Evolutionary conservation across 768 basidiomycete species (phyloP), one percentile per base, ranked within the genome.

Genomic region (Boletus eberwhitei): DNA sequence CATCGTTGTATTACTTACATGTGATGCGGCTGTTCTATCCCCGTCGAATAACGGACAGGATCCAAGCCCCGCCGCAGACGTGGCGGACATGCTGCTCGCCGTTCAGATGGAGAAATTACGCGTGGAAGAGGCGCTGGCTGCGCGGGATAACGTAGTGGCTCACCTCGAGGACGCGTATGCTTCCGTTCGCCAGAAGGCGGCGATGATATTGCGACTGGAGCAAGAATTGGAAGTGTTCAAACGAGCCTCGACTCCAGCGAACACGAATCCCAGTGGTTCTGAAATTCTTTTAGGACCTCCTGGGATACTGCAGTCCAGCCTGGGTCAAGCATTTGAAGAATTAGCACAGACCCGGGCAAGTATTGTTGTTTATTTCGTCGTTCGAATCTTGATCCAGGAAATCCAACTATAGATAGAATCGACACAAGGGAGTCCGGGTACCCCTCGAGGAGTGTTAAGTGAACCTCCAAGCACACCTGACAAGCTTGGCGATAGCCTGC

Each of bases 151-250:
- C 31, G 80, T 78, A 16, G 79, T 86, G 2, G 70, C 78, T 39
- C 80, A 80, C 31, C 77, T 90, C 13, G 74, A 79, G 32, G 78
- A 82, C 43, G 85, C 85, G 11, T 86, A 83, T 62, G 65, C 72
- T 14, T 82, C 83, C 0, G 72, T 88, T 59, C 78, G 78, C n/a
- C 77, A 85, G 64, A 87, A 88, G 69, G 75, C 78, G 2, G 73
- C 74, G 21, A 64, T 73, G 8, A 79, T 88, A 53, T 74, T 78
- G 34, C 73, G 66, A 8, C 64, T 87, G 41, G 76, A 81, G 58
- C 70, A 72, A 51, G 75, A 74, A 50, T 59, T 77, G 37, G 71
- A 75, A 47, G 57, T 57, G 37, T 60, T 63, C 44, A 64, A 63
- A 29, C 60, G 59, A 46, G 37, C 58, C 3, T 54, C 67, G 21